Conservation (phyloP, 345 rosid genomes). For the Syzygium jambos region DNA sequence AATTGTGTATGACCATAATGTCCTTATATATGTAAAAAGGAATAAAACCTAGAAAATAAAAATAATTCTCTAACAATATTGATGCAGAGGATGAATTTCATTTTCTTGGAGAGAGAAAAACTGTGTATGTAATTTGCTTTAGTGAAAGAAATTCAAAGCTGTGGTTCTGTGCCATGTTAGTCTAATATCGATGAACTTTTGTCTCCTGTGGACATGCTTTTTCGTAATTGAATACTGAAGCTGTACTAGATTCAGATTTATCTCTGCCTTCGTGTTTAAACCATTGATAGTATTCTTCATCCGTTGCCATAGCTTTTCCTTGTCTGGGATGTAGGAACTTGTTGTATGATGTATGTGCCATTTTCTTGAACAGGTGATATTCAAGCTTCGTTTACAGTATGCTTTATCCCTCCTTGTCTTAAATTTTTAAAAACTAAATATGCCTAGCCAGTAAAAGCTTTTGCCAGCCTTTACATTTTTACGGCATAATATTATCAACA, state of each 20-base stretch:
- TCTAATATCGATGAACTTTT: neutral
- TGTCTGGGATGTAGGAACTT: neutral
- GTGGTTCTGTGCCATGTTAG: neutral
- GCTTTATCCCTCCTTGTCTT: neutral
- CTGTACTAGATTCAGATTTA: neutral
- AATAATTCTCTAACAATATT: too few species aligned
- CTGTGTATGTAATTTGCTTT: neutral
- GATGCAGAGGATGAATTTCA: neutral
- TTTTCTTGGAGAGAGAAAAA: neutral
- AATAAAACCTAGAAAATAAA: too few species aligned
- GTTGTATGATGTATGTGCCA: neutral
- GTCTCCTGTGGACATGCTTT: neutral
- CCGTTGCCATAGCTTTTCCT: neutral
- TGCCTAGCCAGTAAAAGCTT: neutral
- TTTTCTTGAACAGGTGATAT: neutral
- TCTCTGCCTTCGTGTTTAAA: neutral
- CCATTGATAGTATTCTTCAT: neutral
- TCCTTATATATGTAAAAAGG: too few species aligned
- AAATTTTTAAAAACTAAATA: neutral
- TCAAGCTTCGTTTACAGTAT: slow-evolving; percentile 8
- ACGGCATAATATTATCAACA: neutral
- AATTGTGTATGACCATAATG: too few species aligned
- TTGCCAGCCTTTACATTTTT: neutral
- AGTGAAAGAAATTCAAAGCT: neutral
- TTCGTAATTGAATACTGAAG: neutral